These are phyloP conservation scores for Botrytis byssoidea DNA, from an alignment of 2,329 filamentous ascomycete genomes.

Conservation along the genomic window DNA sequence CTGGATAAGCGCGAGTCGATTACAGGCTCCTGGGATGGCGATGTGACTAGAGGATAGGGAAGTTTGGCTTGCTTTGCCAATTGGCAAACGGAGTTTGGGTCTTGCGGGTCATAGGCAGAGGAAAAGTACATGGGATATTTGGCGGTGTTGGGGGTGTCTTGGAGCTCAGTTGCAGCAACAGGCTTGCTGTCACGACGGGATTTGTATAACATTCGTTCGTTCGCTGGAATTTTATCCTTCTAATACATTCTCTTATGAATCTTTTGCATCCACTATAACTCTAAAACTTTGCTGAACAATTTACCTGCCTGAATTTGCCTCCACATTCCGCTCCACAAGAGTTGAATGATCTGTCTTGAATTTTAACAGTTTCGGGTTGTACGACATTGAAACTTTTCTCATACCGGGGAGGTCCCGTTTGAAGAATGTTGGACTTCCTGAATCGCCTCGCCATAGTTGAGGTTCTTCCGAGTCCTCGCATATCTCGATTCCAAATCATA, in stretches of 20 bases:
- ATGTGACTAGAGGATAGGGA: constrained; percentile 13
- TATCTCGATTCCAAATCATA: background rate
- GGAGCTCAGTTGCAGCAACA: background rate
- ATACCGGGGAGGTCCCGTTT: background rate
- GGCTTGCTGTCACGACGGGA: background rate
- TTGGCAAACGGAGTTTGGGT: background rate
- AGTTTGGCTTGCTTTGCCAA: background rate
- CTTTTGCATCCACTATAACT: background rate
- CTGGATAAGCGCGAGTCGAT: constrained; percentile 6
- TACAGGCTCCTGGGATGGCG: constrained; percentile 2
- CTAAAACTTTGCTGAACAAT: background rate
- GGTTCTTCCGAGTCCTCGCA: background rate
- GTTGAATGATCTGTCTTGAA: background rate
- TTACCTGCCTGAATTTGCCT: background rate
- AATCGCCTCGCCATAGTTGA: background rate
- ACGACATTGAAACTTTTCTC: background rate
- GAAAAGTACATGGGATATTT: background rate
- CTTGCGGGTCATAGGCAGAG: background rate
- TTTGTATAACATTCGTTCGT: background rate
- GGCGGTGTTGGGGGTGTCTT: background rate
- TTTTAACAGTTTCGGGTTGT: background rate
- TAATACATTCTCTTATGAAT: background rate
- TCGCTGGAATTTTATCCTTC: background rate
- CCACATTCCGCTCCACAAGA: background rate
- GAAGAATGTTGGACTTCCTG: background rate